These are phyloP conservation scores for Gastrolobium bilobum DNA, from an alignment of 306 rosid genomes.

Conservation along the genomic window DNA sequence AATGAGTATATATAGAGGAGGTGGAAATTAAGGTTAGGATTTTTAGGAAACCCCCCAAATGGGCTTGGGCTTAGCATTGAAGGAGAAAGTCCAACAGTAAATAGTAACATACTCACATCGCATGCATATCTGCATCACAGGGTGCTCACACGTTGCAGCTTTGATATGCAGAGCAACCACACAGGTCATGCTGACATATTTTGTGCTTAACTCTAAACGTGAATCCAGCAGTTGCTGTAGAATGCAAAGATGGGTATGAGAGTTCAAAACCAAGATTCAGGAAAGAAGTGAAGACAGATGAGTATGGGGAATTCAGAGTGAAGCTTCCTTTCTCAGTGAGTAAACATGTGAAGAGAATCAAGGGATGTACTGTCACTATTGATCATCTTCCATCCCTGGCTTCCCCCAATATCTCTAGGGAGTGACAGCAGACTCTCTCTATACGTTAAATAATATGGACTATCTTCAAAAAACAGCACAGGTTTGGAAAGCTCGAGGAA, in stretches of 20 bases:
- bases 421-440: no score
- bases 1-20: no score
- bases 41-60: no score
- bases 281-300: conserved; percentile 73
- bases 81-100: no score
- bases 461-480: no score
- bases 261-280: conserved; percentile 54
- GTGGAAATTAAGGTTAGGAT: no score
- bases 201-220: conserved; percentile 23
- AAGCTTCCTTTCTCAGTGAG: conserved; percentile 76
- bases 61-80: no score
- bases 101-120: conserved; percentile 4
- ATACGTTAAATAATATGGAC: no score
- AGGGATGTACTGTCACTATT: conserved; percentile 76
- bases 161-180: conserved; percentile 28
- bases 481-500: no score
- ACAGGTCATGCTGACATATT: conserved; percentile 38
- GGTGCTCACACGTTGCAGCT: conserved; percentile 31
- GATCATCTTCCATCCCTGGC: no score
- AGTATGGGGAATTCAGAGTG: conserved; percentile 73
- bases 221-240: conserved; percentile 66
- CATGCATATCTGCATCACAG: conserved; percentile 39
- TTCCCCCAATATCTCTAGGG: no score
- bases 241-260: conserved; percentile 72
- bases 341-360: conserved; percentile 71